Percentiles rank a stretch among this genome's conserved stretches.
phyloP scores from a whole-genome alignment of 306 rosid genomes.

The Heteromeles arbutifolia region DNA sequence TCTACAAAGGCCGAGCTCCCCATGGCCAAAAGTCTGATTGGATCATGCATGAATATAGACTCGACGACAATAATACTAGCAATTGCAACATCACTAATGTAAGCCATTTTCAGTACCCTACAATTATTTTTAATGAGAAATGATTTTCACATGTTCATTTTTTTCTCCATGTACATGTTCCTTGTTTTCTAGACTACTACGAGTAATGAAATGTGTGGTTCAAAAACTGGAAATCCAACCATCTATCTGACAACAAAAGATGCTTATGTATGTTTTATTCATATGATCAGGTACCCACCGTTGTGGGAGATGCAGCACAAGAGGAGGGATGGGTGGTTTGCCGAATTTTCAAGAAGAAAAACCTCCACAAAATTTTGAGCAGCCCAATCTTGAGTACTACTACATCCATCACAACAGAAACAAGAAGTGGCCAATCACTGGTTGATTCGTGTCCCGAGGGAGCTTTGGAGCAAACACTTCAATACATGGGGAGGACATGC shows the following conservation, averaged over 20 bases:
- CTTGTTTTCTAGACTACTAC: neutral
- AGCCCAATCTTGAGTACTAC: conserved; percentile 29
- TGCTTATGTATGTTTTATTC: neutral
- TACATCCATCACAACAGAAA: conserved; percentile 22
- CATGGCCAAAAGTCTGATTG: conserved; percentile 90
- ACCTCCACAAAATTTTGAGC: conserved; percentile 64
- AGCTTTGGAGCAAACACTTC: conserved; percentile 61
- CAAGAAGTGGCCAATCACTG: conserved; percentile 28
- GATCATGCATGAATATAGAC: conserved; percentile 97
- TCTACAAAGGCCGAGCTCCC: conserved; percentile 93
- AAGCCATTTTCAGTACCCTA: conserved; percentile 12
- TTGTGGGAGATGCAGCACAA: conserved; percentile 52
- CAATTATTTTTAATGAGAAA: neutral
- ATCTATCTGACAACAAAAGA: neutral
- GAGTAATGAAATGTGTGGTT: neutral
- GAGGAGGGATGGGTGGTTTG: conserved; percentile 99
- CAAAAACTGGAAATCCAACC: neutral
- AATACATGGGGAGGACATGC: conserved; percentile 53
- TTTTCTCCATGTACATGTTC: neutral
- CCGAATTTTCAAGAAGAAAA: conserved; percentile 88
- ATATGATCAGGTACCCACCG: conserved; percentile 27
- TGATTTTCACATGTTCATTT: neutral
- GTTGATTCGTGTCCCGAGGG: conserved; percentile 48
- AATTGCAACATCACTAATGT: conserved; percentile 32
- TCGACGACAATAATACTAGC: conserved; percentile 51